Evolutionary conservation across 306 rosid species (phyloP).

Genomic region (Purshia tridentata): DNA sequence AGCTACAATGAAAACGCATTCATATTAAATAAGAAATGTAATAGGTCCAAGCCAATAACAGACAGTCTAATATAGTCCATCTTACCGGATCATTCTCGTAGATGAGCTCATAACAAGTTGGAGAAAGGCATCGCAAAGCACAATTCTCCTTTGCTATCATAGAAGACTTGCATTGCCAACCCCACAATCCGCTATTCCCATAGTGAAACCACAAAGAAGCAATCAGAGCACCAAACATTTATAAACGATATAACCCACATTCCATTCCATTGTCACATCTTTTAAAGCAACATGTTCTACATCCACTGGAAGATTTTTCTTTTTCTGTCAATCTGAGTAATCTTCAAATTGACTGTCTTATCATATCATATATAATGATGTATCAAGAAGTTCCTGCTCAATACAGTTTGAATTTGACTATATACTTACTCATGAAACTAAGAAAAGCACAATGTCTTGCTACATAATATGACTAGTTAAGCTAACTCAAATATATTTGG

Average conservation of each 20-base stretch:
- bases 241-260: not conserved
- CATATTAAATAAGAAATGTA: not conserved
- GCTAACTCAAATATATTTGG: not conserved
- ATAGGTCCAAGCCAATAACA: not conserved
- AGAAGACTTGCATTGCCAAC: constrained; percentile 74
- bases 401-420: too few relatives aligned
- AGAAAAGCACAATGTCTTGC: not conserved
- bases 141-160: constrained; percentile 80
- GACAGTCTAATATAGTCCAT: not conserved
- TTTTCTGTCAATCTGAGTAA: not conserved
- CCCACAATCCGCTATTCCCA: constrained; percentile 77
- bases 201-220: not conserved
- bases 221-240: not conserved
- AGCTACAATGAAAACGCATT: constrained; percentile 51
- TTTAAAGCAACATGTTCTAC: not conserved
- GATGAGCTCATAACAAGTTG: constrained; percentile 70
- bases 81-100: constrained; percentile 89
- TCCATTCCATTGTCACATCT: not conserved
- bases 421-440: not conserved
- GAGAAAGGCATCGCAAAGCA: constrained; percentile 83
- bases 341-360: not conserved
- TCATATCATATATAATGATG: not conserved
- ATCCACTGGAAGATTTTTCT: not conserved
- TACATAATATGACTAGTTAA: too few relatives aligned
- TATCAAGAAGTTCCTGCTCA: too few relatives aligned